Evolutionary conservation across 495 filamentous ascomycete genomes (phyloP), one percentile per base, ranked within the genome.

Genomic region (Cryomyces minteri): DNA sequence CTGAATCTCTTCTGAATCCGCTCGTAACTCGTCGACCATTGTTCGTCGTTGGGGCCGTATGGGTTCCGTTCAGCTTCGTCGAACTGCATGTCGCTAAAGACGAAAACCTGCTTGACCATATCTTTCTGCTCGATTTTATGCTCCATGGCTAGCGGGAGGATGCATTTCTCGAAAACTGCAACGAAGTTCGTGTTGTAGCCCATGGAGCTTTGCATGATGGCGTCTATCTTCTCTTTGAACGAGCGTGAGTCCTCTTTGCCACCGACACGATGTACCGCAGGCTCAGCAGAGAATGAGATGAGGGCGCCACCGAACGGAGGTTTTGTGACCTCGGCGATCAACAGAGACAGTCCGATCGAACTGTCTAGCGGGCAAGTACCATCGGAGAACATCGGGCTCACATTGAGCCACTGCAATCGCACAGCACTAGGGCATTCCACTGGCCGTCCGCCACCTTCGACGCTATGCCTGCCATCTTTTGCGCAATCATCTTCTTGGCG

Each of bases 21-120:
- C 49, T 69, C 57, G 50, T 59, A 66, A 9, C 54, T 54, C 4
- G 61, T 55, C 0, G 32, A 56, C 59, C 63, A 66, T 10, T 44
- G 31, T 11, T 44, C 9, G 33, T 14, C 8, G 8, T 5, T 44
- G 41, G n/a, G 14, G n/a, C 14, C 6, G 5, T 4, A 18, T 32
- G 28, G 10, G 0, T 9, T 25, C 4, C 3, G 30, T 11, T 53
- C 12, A 10, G 62, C 67, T 6, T 41, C 7, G 43, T 69, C 53
- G 51, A 71, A 69, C 43, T 68, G 63, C 67, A 69, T 69, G 50
- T 70, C 65, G 33, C 48, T 58, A 50, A 70, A 67, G 5, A 70
- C 61, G 48, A 70, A 69, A 25, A 70, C 50, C 44, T 64, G 64
- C 51, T 68, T 67, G 25, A 69, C 60, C 67, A 71, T 70, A 9